These are phyloP conservation scores for Venturia pyrina DNA, from an alignment of 2,329 filamentous ascomycete species.

Conservation along the genomic window DNA sequence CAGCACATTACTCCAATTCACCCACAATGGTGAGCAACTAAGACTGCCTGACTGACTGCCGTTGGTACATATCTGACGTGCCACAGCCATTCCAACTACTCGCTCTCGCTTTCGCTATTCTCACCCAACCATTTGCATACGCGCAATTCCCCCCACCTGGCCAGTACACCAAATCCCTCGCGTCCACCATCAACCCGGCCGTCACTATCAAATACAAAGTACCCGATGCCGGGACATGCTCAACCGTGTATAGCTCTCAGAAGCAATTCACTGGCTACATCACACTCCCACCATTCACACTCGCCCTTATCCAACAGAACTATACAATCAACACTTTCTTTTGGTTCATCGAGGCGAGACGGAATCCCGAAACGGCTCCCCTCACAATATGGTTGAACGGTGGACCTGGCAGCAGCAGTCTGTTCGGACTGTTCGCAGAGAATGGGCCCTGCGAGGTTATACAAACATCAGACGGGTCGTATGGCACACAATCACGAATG, in stretches of 20 bases:
- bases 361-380: constrained; percentile 40
- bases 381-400: constrained; percentile 56
- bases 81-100: constrained; percentile 10
- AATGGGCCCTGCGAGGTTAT: constrained; percentile 40
- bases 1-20: background rate
- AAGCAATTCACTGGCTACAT: constrained; percentile 65
- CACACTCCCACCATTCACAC: constrained; percentile 43
- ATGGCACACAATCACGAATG: constrained; percentile 47
- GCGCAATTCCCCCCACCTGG: constrained; percentile 32
- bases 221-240: constrained; percentile 50
- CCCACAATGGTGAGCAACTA: constrained; percentile 3
- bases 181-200: constrained; percentile 51
- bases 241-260: constrained; percentile 53
- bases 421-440: constrained; percentile 55
- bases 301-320: constrained; percentile 38
- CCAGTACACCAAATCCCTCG: constrained; percentile 42
- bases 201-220: constrained; percentile 61
- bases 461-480: constrained; percentile 32
- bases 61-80: no score
- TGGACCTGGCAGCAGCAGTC: constrained; percentile 54
- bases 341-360: constrained; percentile 52
- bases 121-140: background rate
- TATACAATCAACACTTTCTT: constrained; percentile 56
- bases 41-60: no score
- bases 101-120: constrained; percentile 9